Base-by-base conservation (phyloP, 2,329 filamentous ascomycete species). In the Pseudogymnoascus sp. region DNA sequence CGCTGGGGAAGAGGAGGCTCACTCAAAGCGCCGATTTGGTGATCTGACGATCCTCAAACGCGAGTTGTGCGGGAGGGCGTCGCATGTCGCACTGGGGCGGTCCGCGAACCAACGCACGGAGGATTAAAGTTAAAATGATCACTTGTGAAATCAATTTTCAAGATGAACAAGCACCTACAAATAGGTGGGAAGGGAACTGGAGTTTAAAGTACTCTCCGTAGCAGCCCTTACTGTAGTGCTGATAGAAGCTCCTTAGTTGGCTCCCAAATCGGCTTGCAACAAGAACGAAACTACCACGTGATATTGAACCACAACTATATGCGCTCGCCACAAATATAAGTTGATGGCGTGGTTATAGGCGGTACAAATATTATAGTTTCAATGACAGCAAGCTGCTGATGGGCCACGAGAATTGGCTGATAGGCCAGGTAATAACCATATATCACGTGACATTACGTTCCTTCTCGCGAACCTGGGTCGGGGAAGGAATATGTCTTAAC, bases 11-110 rank as follows among this genome's bases (percentile, higher is more conserved):
- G 33, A 55, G 48, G 27, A 55, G 48, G 48, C 48, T 33, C 48
- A 9, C 31, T 33, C 48, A 55, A 55, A 55, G 48, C 48, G 29
- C 27, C 27, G n/a, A 55, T 33, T n/a, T 33, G 48, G 27, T 15
- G 48, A 33, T 55, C 48, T 27, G 48, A 55, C 48, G 48, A 55
- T 33, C 48, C 48, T 55, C 48, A 55, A 55, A 55, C 48, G 29
- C 48, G 27, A 33, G n/a, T 18, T 9, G 48, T 55, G n/a, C n/a
- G 27, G n/a, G 48, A 55, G 33, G 48, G 10, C 9, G 48, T 55
- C 27, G 48, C 48, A 55, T 33, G n/a, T 33, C 27, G 2, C 27
- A 8, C 29, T 12, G 33, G 45, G 3, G n/a, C 48, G 29, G 48
- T 33, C 12, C 48, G 18, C 29, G n/a, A 55, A 7, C 27, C 48